A percentile compares a stretch with the other conserved stretches of the same genome.
phyloP scores from a whole-genome alignment of 1,139 yeast species.

The Magnusiomyces magnusii region DNA sequence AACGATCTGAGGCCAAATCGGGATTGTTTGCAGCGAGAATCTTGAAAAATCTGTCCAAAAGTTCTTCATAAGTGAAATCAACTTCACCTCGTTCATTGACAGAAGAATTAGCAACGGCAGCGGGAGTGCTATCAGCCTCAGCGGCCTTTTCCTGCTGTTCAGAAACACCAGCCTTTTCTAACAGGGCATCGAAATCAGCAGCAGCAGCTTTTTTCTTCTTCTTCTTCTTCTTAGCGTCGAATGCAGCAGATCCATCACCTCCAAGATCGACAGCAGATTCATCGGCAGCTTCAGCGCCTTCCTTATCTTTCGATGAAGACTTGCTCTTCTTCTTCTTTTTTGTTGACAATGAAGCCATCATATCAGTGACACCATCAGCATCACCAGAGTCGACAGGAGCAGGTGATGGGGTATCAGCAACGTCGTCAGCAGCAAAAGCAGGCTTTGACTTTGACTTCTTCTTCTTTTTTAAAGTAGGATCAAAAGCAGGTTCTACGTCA shows the following conservation, averaged over 20 bases:
- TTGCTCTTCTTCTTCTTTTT: slow-evolving; percentile 41
- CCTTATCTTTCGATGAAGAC: slow-evolving; percentile 40
- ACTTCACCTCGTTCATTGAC: slow-evolving; percentile 36
- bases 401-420: slow-evolving; percentile 38
- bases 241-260: slow-evolving; percentile 19
- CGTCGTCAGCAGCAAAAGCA: slow-evolving; percentile 34
- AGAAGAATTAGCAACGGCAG: slow-evolving; percentile 19
- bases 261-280: slow-evolving; percentile 30
- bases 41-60: slow-evolving; percentile 75
- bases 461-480: slow-evolving; percentile 48
- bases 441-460: slow-evolving; percentile 51
- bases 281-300: slow-evolving; percentile 35
- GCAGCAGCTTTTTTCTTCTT: slow-evolving; percentile 60
- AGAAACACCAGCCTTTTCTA: slow-evolving; percentile 83
- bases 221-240: slow-evolving; percentile 76
- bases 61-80: slow-evolving; percentile 69
- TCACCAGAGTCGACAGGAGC: slow-evolving; percentile 21
- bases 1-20: slow-evolving; percentile 93
- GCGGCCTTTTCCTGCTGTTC: slow-evolving; percentile 35
- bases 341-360: slow-evolving; percentile 43
- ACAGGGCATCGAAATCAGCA: slow-evolving; percentile 69
- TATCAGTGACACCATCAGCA: slow-evolving; percentile 36
- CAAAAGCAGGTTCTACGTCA: slow-evolving; percentile 19
- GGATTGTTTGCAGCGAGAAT: slow-evolving; percentile 92
- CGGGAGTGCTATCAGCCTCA: slow-evolving; percentile 8